Percentiles rank a stretch among this genome's conserved stretches.
Conservation (phyloP, 2,329 filamentous ascomycete species). For the Pezicula neosporulosa region DNA sequence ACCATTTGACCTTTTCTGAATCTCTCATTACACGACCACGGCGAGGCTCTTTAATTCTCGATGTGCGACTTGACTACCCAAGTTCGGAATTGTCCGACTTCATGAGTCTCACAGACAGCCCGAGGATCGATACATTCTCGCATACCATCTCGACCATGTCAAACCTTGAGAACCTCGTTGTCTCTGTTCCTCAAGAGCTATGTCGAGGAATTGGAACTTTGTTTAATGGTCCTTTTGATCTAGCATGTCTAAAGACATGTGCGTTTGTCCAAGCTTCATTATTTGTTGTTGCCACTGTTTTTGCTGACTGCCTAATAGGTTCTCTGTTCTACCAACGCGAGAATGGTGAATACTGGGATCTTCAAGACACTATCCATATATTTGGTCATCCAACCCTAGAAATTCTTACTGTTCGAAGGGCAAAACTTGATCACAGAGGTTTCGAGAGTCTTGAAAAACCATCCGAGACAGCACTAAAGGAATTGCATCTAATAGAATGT, state of each 20-base stretch:
- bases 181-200: constrained; percentile 40
- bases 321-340: constrained; percentile 42
- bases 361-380: constrained; percentile 49
- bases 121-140: constrained; percentile 39
- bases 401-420: constrained; percentile 39
- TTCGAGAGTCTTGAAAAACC: constrained; percentile 46
- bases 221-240: constrained; percentile 47
- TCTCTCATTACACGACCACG: constrained; percentile 42
- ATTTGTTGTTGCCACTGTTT: not conserved
- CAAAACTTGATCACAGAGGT: constrained; percentile 42
- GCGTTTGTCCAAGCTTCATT: constrained; percentile 11
- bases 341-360: constrained; percentile 44
- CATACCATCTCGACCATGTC: constrained; percentile 46
- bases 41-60: constrained; percentile 43
- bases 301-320: constrained; percentile 8
- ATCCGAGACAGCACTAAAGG: constrained; percentile 40
- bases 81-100: constrained; percentile 39
- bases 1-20: constrained; percentile 45
- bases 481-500: constrained; percentile 44
- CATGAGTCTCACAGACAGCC: constrained; percentile 33
- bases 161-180: constrained; percentile 43
- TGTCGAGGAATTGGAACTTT: constrained; percentile 44
- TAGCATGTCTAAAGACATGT: constrained; percentile 44
- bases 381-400: constrained; percentile 47
- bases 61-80: constrained; percentile 42